These are phyloP conservation scores for Pythium dissotocum DNA, from an alignment of 352 stramenopile species.

Conservation along the genomic window DNA sequence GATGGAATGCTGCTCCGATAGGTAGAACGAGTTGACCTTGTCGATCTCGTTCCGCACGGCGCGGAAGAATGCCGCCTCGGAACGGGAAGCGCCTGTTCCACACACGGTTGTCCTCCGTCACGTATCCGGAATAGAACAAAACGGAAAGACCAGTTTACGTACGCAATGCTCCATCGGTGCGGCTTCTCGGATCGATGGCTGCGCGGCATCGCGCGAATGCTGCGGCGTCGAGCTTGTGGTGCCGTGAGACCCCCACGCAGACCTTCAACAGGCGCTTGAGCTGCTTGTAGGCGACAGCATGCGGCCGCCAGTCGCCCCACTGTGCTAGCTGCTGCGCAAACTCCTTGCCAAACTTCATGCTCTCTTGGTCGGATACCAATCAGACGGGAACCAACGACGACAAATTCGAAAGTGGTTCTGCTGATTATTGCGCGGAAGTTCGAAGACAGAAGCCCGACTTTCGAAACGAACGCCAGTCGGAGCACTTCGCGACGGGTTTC, in stretches of 20 bases:
- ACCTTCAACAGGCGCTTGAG: slow-evolving; percentile 17
- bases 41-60: slow-evolving; percentile 16
- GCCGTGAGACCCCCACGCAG: slow-evolving; percentile 13
- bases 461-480: neutral
- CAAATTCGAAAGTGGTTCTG: too few species aligned
- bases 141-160: neutral
- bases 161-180: slow-evolving; percentile 15
- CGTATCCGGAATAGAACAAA: neutral
- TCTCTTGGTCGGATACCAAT: too few species aligned
- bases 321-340: slow-evolving; percentile 3
- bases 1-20: slow-evolving; percentile 2
- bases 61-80: slow-evolving; percentile 13
- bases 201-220: slow-evolving; percentile 4
- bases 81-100: slow-evolving; percentile 1
- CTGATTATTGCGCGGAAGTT: too few species aligned
- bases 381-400: too few species aligned
- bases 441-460: neutral
- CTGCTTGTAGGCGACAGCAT: slow-evolving; percentile 17
- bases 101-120: neutral
- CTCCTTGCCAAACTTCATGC: slow-evolving; percentile 24
- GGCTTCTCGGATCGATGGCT: neutral
- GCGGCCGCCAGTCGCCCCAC: slow-evolving; percentile 5
- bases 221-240: slow-evolving; percentile 8
- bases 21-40: slow-evolving; percentile 19
- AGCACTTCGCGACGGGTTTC: neutral